Percentiles rank a stretch among this genome's conserved stretches.
Conservation (phyloP, 352 stramenopile species). For the Phytopythium mirpurense region DNA sequence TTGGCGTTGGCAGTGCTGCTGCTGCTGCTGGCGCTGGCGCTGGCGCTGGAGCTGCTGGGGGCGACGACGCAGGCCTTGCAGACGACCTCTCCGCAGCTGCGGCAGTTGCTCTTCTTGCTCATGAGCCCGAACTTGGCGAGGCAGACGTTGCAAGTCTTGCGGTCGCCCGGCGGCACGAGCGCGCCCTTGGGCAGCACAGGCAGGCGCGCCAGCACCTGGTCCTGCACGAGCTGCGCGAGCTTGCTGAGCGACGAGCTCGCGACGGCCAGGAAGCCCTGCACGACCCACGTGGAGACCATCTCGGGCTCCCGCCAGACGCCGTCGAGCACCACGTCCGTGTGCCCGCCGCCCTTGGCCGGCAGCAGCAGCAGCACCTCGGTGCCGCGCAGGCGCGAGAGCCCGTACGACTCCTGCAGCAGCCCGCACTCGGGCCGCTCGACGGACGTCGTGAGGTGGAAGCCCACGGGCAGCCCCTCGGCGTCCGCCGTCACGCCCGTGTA, state of each 20-base stretch:
- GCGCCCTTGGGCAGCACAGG: conserved; percentile 39
- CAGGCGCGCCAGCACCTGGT: conserved; percentile 36
- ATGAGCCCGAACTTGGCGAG: conserved; percentile 54
- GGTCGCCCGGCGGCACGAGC: conserved; percentile 34
- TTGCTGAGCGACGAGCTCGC: conserved; percentile 35
- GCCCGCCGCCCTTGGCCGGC: conserved; percentile 24
- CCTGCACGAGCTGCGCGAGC: conserved; percentile 47
- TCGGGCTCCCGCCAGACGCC: conserved; percentile 35
- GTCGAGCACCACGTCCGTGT: conserved; percentile 53
- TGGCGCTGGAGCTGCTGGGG: conserved; percentile 24
- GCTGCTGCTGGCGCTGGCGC: conserved; percentile 58
- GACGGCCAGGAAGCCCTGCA: conserved; percentile 34
- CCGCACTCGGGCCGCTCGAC: conserved; percentile 51
- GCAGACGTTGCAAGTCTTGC: conserved; percentile 66
- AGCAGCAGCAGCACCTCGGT: conserved; percentile 52
- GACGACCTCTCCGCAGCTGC: conserved; percentile 66
- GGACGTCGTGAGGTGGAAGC: conserved; percentile 57
- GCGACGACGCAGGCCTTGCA: conserved; percentile 74
- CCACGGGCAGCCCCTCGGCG: conserved; percentile 39
- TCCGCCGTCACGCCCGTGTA: conserved; percentile 63
- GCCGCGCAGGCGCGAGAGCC: conserved; percentile 38
- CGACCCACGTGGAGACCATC: conserved; percentile 31
- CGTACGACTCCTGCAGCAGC: conserved; percentile 60
- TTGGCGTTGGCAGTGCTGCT: conserved; percentile 43
- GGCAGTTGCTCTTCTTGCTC: conserved; percentile 75